Evolutionary conservation across 1,139 yeast species (phyloP), one percentile per base, ranked within the genome.

Genomic region (Wickerhamomyces sp.): DNA sequence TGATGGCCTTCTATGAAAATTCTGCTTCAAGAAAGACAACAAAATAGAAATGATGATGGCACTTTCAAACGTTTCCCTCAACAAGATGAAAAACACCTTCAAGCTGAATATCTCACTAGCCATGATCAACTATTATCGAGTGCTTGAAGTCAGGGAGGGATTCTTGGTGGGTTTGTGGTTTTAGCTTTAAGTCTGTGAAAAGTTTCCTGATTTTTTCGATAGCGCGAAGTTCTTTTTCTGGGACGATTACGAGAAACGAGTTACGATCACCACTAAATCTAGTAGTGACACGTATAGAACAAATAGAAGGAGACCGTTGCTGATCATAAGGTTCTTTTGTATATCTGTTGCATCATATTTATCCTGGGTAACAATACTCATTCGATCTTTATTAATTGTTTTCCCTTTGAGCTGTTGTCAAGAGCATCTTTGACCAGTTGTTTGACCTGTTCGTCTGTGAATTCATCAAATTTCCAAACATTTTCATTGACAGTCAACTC

Each of bases 51-150:
- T 85, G 50, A 88, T 86, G 52, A 88, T 79, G 40, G 88, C 77
- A 27, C 95, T 94, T 68, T 88, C 96, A 53, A 88, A 75, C 4
- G 91, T 71, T 68, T 88, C 96, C 68, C 96, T 79, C 61, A 88
- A 79, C 45, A 86, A 84, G 56, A 88, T 79, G 68, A 88, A 86
- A 69, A 86, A 88, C 45, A 75, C 67, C 45, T 73, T 57, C 46
- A 58, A 53, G 34, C 60, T 55, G 55, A 58, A 57, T 14, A 47
- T 39, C 10, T 43, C 40, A 15, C 27, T 27, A 10, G 15, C 29
- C 44, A 41, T 42, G 23, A 5, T 18, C 23, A 18, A 18, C 23
- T 5, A 18, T 4, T 18, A 18, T 18, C 4, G 23, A 4, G 23
- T 18, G 23, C 23, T 18, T 18, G 4, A 18, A 18, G 23, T 18